Evolutionary conservation across 768 basidiomycete species (phyloP), one percentile per base, ranked within the genome.

Genomic region (Leccinum subgranulosum): DNA sequence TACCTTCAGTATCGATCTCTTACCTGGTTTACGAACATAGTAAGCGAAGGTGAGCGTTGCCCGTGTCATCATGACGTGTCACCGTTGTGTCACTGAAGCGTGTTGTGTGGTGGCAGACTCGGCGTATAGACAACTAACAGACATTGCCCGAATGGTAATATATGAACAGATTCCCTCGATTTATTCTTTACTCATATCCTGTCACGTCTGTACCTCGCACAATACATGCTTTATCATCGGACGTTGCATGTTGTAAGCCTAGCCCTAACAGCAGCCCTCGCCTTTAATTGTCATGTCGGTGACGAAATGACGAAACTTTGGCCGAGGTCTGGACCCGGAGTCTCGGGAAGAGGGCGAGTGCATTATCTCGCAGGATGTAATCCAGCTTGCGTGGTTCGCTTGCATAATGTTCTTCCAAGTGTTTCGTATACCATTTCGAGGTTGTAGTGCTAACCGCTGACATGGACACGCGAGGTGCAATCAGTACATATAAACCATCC

Each of bases 1-100:
- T 97, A 47, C 96, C 96, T 51, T 88, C 94, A 4, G 96, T 98
- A 45, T 96, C 94, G 8, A 98, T 98, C 74, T 93, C 93, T 59
- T 97, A 97, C 75, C 86, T 97, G 41, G 95, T 97, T 60, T 94
- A 94, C 73, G 92, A 94, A 70, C 85, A 90, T 65, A 86, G 81
- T 65, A 94, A 92, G 77, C 82, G 87, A 71, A 87, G 79, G 92
- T 88, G 55, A 60, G 84, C 73, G 21, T 46, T 6, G 14, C 49
- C 34, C 45, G 39, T 31, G 10, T 9, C 27, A 41, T 51, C 34
- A 11, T 54, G 49, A 53, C 31, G 39, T 45, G 25, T 49, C 25
- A 34, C 43, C 53, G 49, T 53, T 29, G 39, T 45, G 25, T 49
- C 25, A 34, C 43, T 53, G 47, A 60, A 45, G 33, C 55, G 48